Evolutionary conservation across 1,139 yeast species (phyloP).

Genomic region (Pichia sp.): DNA sequence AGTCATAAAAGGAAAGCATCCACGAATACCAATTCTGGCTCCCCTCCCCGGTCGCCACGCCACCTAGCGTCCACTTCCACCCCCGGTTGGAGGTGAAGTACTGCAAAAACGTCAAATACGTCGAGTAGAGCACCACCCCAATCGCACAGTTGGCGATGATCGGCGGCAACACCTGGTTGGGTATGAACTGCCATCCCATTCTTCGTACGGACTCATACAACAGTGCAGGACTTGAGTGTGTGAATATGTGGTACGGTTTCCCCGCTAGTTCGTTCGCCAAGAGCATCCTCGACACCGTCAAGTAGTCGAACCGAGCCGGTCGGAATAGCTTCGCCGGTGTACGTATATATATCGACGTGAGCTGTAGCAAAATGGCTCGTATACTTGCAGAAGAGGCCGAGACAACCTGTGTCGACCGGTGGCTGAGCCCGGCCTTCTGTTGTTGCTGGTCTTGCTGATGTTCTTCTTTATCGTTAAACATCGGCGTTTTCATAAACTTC

Average conservation of each 20-base stretch:
- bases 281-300: slow-evolving; percentile 59
- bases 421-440: slow-evolving; percentile 11
- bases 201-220: slow-evolving; percentile 62
- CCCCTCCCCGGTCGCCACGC: slow-evolving; percentile 12
- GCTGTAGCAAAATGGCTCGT: slow-evolving; percentile 74
- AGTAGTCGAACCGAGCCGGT: slow-evolving; percentile 84
- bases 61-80: slow-evolving; percentile 22
- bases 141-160: slow-evolving; percentile 81
- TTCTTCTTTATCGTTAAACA: not conserved
- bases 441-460: not conserved
- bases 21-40: slow-evolving; percentile 16
- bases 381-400: slow-evolving; percentile 77
- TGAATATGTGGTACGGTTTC: slow-evolving; percentile 62
- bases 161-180: slow-evolving; percentile 83
- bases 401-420: slow-evolving; percentile 36
- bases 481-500: not conserved
- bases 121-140: slow-evolving; percentile 78
- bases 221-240: slow-evolving; percentile 77
- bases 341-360: slow-evolving; percentile 71
- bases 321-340: slow-evolving; percentile 82
- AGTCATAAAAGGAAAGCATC: slow-evolving; percentile 28
- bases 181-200: slow-evolving; percentile 86
- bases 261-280: slow-evolving; percentile 42
- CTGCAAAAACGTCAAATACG: slow-evolving; percentile 58
- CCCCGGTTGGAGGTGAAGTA: slow-evolving; percentile 26